Percentiles rank a stretch among this genome's conserved stretches.
Evolutionary conservation across 2,329 filamentous ascomycete genomes (phyloP).

Genomic region (Colletotrichum sojae): DNA sequence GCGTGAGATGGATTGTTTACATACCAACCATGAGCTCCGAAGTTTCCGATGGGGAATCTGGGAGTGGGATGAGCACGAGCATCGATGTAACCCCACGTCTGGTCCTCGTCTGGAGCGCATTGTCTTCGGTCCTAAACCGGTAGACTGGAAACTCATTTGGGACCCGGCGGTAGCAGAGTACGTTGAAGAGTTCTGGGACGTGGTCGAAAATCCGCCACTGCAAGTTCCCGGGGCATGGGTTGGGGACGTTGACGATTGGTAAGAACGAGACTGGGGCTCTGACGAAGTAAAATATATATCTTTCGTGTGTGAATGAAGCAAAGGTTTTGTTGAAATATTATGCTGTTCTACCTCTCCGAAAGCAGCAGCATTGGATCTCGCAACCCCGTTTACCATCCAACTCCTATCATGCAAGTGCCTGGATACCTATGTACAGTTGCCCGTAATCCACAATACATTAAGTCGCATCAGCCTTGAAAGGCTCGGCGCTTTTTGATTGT

Average conservation of each 20-base stretch:
- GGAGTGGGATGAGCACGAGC: neutral
- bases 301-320: too few relatives aligned
- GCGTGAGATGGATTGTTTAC: neutral
- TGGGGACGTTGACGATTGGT: neutral
- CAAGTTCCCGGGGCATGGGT: slow-evolving; percentile 8
- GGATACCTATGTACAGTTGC: too few relatives aligned
- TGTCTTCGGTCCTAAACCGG: neutral
- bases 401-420: too few relatives aligned
- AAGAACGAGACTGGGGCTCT: too few relatives aligned
- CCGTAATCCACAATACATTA: too few relatives aligned
- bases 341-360: too few relatives aligned
- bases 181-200: slow-evolving; percentile 7
- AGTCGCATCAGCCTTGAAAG: too few relatives aligned
- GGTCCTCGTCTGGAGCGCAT: neutral
- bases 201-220: neutral
- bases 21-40: neutral
- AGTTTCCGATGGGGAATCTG: neutral
- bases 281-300: too few relatives aligned
- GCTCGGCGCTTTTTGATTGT: too few relatives aligned
- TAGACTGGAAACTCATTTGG: slow-evolving; percentile 6
- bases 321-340: too few relatives aligned
- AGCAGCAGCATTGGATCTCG: too few relatives aligned
- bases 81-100: neutral
- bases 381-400: too few relatives aligned
- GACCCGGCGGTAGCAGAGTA: neutral